These are phyloP conservation scores for Cardamine occulta DNA, from an alignment of 345 rosid genomes.

Conservation along the genomic window DNA sequence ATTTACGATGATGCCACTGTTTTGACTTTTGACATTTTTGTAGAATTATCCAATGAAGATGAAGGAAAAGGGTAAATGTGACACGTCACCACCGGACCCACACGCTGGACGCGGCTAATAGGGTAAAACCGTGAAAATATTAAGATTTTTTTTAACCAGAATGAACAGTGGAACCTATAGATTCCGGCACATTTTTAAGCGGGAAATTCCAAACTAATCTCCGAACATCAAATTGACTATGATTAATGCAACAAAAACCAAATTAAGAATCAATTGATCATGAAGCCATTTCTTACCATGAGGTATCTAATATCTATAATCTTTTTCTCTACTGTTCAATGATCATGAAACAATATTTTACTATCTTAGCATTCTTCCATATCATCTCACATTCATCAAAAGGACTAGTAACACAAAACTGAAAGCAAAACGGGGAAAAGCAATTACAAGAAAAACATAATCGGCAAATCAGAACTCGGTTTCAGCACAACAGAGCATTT, in stretches of 20 bases:
- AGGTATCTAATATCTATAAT: too few relatives aligned
- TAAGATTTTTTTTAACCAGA: background rate
- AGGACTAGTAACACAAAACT: too few relatives aligned
- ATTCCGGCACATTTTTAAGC: background rate
- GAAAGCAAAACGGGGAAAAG: too few relatives aligned
- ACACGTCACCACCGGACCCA: constrained; percentile 38
- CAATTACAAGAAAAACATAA: too few relatives aligned
- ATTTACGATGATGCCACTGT: constrained; percentile 41
- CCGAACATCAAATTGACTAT: background rate
- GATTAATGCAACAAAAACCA: background rate
- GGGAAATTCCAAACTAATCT: background rate
- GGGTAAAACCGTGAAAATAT: background rate
- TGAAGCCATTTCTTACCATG: background rate
- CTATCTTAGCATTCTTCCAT: background rate
- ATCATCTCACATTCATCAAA: background rate
- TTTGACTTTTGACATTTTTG: constrained; percentile 40
- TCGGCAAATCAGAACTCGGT: too few relatives aligned
- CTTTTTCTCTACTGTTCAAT: background rate
- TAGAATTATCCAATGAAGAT: constrained; percentile 25
- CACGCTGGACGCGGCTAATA: constrained; percentile 32
- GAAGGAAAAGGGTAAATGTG: background rate
- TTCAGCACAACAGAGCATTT: too few relatives aligned
- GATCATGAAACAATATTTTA: background rate
- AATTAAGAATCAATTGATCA: background rate
- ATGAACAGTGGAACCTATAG: background rate